Evolutionary conservation across 805 yeast genomes (phyloP).

Genomic region (Suhomyces canberraensis): DNA sequence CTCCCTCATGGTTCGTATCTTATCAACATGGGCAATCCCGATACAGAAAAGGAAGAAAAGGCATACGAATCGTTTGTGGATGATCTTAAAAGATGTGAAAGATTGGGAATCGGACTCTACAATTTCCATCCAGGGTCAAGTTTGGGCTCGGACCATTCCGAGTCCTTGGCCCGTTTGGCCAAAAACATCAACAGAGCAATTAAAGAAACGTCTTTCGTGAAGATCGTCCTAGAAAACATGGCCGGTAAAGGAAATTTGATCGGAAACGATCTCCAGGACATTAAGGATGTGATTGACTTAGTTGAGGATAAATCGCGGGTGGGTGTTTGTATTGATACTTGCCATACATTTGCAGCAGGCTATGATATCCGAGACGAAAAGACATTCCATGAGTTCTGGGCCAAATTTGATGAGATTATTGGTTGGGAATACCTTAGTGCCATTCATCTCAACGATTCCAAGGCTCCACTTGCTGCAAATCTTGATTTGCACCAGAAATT

Average conservation of each 20-base stretch:
- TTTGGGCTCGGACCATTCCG: constrained; percentile 60
- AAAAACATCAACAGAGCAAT: constrained; percentile 77
- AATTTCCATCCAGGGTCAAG: constrained; percentile 95
- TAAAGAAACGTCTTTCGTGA: constrained; percentile 69
- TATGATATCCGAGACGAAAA: constrained; percentile 71
- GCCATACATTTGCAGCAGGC: constrained; percentile 96
- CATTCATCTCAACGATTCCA: constrained; percentile 90
- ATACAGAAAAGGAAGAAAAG: constrained; percentile 68
- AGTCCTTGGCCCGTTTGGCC: constrained; percentile 69
- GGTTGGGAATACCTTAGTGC: constrained; percentile 77
- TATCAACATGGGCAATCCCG: constrained; percentile 91
- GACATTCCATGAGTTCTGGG: constrained; percentile 66
- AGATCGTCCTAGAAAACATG: constrained; percentile 92
- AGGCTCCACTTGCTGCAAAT: constrained; percentile 87
- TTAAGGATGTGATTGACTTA: constrained; percentile 67
- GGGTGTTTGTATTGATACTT: constrained; percentile 96
- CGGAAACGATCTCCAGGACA: constrained; percentile 77
- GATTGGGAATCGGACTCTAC: constrained; percentile 76
- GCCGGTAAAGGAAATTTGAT: constrained; percentile 94
- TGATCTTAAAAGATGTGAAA: constrained; percentile 84
- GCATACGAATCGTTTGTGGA: constrained; percentile 79
- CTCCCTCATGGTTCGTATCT: constrained; percentile 95
- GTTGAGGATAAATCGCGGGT: constrained; percentile 79
- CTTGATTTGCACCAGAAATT: constrained; percentile 87
- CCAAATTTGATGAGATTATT: constrained; percentile 64